Base-by-base conservation (phyloP, 345 rosid genomes). In the Citrus unshiu region DNA sequence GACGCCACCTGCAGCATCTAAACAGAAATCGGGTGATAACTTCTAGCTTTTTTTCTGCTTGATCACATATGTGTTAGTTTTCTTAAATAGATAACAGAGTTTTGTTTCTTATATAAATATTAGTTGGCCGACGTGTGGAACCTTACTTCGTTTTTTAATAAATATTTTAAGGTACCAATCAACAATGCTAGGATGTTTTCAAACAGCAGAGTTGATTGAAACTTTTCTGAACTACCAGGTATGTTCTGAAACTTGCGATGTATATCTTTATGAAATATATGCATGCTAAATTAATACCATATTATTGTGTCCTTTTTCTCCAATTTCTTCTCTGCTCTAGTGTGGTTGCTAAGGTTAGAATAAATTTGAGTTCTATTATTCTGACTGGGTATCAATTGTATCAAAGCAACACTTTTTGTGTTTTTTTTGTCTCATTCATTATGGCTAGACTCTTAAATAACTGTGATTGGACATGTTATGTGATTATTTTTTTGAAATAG, bases 201-300 rank as follows among this genome's bases (percentile, higher is more conserved):
- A 97, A 85, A 93, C 97, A 0, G 98, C 91, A 24, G 99, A 97
- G 82, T 85, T 97, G 82, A 97, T 97, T 35, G 98, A 97, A 85
- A 97, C 99, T 58, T 97, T 94, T 84, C 92, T 93, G 99, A 97
- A 97, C 83, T 97, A 97, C 85, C 98, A 97, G 99, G 99, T 94
- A 90, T 43, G 57, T 67, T 49, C 70, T 25, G 49, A 7, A 34
- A 58, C 34, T 30, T 59, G 18, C 2, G 7, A 40, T 24, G 25
- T 61, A 9, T 49, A 39, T 74, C 27, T 58, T 24, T 62, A 9
- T 63, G 21, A 43, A 18, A 75, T 49, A 72, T 22, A 10, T 72
- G 67, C 35, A 19, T 62, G 37, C 76, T 27, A n/a, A 59, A 22
- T 35, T 16, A 3, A 7, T n/a, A 19, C 9, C 22, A 61, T 61